Evolutionary conservation across 2,329 filamentous ascomycete genomes (phyloP).

Genomic region (Cladosporium oxysporum): DNA sequence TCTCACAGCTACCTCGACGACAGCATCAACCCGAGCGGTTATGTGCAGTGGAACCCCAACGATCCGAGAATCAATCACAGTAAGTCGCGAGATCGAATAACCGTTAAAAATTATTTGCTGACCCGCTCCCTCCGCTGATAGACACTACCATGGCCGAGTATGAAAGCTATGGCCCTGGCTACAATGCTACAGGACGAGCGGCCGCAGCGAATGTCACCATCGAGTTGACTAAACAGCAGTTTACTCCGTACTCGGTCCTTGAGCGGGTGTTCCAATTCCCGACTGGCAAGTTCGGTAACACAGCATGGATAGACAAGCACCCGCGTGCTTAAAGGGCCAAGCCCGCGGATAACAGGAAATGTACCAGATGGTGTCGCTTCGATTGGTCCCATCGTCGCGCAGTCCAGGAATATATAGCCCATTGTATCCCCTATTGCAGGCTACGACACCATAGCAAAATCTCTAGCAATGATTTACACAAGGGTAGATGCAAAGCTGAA

Average conservation of each 20-base stretch:
- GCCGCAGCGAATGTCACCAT: slow-evolving; percentile 46
- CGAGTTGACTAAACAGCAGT: slow-evolving; percentile 47
- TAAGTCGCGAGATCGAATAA: slow-evolving; percentile 21
- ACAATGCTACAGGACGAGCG: slow-evolving; percentile 50
- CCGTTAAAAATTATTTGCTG: neutral
- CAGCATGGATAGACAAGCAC: slow-evolving; percentile 50
- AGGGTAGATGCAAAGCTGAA: neutral
- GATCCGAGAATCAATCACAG: slow-evolving; percentile 42
- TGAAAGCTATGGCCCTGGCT: slow-evolving; percentile 55
- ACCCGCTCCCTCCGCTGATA: neutral
- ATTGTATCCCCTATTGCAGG: neutral
- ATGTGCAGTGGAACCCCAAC: slow-evolving; percentile 54
- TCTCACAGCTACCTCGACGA: slow-evolving; percentile 57
- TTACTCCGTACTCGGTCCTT: slow-evolving; percentile 41
- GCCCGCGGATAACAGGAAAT: neutral
- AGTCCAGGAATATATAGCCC: neutral
- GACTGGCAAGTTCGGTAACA: slow-evolving; percentile 48
- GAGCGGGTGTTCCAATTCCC: slow-evolving; percentile 51
- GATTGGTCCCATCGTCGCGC: neutral
- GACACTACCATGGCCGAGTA: slow-evolving; percentile 61
- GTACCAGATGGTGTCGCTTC: neutral
- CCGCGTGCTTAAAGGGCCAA: slow-evolving; percentile 21
- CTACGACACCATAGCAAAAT: slow-evolving; percentile 1
- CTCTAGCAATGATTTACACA: neutral
- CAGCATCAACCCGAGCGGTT: slow-evolving; percentile 56